These are phyloP conservation scores for Xylariaceae sp. DNA, from an alignment of 2,329 filamentous ascomycete species.

Conservation along the genomic window DNA sequence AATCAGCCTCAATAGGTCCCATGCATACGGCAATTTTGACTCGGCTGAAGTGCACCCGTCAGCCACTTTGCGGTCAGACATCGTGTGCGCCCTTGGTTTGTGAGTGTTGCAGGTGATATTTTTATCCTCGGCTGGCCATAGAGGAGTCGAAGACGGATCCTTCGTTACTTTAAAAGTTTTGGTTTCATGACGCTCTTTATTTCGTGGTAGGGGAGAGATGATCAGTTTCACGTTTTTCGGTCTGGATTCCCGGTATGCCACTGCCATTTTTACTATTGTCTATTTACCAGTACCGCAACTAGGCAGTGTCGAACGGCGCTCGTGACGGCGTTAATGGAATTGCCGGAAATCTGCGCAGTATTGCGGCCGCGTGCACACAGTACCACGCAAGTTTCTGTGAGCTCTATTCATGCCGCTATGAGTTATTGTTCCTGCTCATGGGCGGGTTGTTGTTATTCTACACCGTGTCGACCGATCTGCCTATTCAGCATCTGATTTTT, in stretches of 20 bases:
- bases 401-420: slow-evolving; percentile 5
- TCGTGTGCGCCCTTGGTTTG: slow-evolving; percentile 4
- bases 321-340: too few species aligned
- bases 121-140: slow-evolving; percentile 16
- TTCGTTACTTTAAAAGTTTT: slow-evolving; percentile 10
- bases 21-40: background rate
- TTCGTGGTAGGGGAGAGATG: background rate
- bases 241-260: background rate
- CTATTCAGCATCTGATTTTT: slow-evolving; percentile 1
- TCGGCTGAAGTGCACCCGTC: background rate
- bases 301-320: slow-evolving; percentile 1
- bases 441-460: background rate
- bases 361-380: slow-evolving; percentile 7
- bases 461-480: background rate
- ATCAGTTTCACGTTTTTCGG: slow-evolving; percentile 1
- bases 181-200: background rate
- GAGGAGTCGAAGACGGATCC: slow-evolving; percentile 15
- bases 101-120: slow-evolving; percentile 2
- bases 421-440: background rate
- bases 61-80: background rate
- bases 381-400: slow-evolving; percentile 10
- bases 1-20: slow-evolving; percentile 43
- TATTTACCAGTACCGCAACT: slow-evolving; percentile 11
- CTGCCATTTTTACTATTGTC: background rate
- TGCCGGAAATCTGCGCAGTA: too few species aligned